Evolutionary conservation across 2,329 filamentous ascomycete species (phyloP).

Genomic region (Fusarium tricinctum): DNA sequence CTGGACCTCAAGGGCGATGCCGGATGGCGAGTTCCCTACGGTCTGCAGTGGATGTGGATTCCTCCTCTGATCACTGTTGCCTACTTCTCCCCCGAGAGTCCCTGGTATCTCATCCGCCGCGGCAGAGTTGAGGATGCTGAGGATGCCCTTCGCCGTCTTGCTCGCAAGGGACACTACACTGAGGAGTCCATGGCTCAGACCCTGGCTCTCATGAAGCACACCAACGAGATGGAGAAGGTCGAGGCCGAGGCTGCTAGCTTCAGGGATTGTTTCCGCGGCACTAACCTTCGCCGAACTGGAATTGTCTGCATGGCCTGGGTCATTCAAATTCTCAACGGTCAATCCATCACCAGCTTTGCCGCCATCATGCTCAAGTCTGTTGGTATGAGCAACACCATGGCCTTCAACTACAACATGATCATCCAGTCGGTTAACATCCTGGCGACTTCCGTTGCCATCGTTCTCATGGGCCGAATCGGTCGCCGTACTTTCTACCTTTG

Average conservation of each 20-base stretch:
- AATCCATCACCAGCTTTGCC: conserved; percentile 68
- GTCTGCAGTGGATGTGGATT: conserved; percentile 64
- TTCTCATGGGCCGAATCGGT: conserved; percentile 55
- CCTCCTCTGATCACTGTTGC: conserved; percentile 59
- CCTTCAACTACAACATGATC: conserved; percentile 64
- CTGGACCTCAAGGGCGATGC: conserved; percentile 56
- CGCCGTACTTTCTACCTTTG: conserved; percentile 58
- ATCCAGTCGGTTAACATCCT: conserved; percentile 62
- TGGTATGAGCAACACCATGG: conserved; percentile 58
- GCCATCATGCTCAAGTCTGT: conserved; percentile 67
- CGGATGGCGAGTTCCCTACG: conserved; percentile 63
- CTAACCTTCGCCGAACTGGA: conserved; percentile 57
- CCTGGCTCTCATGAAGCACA: conserved; percentile 60
- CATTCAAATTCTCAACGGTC: conserved; percentile 53
- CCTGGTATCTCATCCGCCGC: conserved; percentile 64
- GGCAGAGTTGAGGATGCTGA: conserved; percentile 57
- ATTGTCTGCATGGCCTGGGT: conserved; percentile 56
- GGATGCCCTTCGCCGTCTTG: conserved; percentile 58
- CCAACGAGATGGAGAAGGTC: conserved; percentile 57
- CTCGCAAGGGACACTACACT: conserved; percentile 53
- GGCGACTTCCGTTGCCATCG: conserved; percentile 58
- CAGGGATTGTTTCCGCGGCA: conserved; percentile 63
- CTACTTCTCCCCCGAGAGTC: conserved; percentile 62
- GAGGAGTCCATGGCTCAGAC: conserved; percentile 56
- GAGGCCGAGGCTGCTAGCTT: conserved; percentile 63